Evolutionary conservation across 805 yeast genomes (phyloP).

Genomic region (Candida adriatica): DNA sequence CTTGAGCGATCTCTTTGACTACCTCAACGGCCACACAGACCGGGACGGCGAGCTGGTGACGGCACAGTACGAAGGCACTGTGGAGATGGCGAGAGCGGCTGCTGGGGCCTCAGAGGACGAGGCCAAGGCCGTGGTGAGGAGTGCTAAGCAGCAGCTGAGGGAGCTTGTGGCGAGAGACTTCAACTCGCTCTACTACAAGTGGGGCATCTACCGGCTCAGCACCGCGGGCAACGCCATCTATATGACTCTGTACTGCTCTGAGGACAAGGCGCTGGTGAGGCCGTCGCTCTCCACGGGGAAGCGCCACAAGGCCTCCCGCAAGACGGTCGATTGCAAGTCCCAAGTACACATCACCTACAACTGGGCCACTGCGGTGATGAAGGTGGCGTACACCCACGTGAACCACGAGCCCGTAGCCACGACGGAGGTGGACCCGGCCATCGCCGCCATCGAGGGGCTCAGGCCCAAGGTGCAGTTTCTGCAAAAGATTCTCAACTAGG

Average conservation of each 20-base stretch:
- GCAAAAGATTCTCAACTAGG: constrained; percentile 2
- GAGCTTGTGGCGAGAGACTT: constrained; percentile 1
- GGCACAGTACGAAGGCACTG: not conserved
- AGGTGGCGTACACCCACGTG: constrained; percentile 3
- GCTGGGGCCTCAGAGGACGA: not conserved
- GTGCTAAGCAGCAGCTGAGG: constrained; percentile 2
- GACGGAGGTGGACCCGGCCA: not conserved
- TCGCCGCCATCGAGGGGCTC: constrained; percentile 1
- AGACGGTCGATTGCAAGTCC: constrained; percentile 7
- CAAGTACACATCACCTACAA: constrained; percentile 6
- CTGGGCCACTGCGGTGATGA: constrained; percentile 3
- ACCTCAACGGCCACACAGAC: not conserved
- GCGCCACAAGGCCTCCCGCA: constrained; percentile 5
- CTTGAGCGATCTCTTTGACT: not conserved
- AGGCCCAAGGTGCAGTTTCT: constrained; percentile 2
- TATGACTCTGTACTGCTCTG: constrained; percentile 8
- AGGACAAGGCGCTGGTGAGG: constrained; percentile 4
- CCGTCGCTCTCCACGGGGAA: constrained; percentile 6
- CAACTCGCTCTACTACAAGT: constrained; percentile 1
- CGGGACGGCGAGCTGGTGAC: not conserved
- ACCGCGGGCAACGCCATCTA: constrained; percentile 2
- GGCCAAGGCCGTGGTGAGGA: not conserved
- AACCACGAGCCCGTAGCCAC: constrained; percentile 1
- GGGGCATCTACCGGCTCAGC: constrained; percentile 7
- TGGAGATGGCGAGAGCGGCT: not conserved